Base-by-base conservation (phyloP, 352 stramenopile species). In the Phytophthora brassicae region DNA sequence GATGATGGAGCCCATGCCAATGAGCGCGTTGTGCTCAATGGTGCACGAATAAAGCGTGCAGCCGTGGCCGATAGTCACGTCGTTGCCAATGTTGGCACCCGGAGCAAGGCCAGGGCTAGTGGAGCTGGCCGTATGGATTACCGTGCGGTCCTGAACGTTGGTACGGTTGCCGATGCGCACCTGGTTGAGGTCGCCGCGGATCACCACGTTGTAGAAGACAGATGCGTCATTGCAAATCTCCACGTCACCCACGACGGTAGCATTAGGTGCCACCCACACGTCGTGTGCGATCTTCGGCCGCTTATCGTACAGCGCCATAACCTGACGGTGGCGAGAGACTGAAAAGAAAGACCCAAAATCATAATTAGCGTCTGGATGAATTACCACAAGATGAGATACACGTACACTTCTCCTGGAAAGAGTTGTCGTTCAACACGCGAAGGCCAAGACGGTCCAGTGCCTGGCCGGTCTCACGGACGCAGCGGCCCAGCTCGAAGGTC, bases 181-280 rank as follows among this genome's bases (percentile, higher is more conserved):
- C 61, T 90, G 84, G 74, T 96, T 97, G 39, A 94, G 65, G 77
- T 96, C 89, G 52, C 89, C 95, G 70, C 96, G 88, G 61, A 99
- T 94, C 49, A 99, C 87, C 26, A 97, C 89, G 75, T 97, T 97
- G 83, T 99, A 99, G 77, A 94, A 98, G 64, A 99, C 82, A 17
- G 93, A 98, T 19, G 89, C 88, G 66, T 97, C 89, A 69, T 96
- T 90, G 68, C 84, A 94, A 57, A 99, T 91, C 70, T 97, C 88
- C 36, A 99, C 96, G 67, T 97, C 94, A 45, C 96, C 96, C 60
- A 99, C 95, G 44, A 99, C 81, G 4, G 95, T 98, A n/a, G 94
- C 91, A 74, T 97, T 98, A 9, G 96, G 96, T 28, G 96, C 96
- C n/a, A 99, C 81, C 77, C 94, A 98, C 33, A 97, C 89, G 51